Evolutionary conservation across 2,329 filamentous ascomycete genomes (phyloP).

Genomic region (Penicillium corylophilum): DNA sequence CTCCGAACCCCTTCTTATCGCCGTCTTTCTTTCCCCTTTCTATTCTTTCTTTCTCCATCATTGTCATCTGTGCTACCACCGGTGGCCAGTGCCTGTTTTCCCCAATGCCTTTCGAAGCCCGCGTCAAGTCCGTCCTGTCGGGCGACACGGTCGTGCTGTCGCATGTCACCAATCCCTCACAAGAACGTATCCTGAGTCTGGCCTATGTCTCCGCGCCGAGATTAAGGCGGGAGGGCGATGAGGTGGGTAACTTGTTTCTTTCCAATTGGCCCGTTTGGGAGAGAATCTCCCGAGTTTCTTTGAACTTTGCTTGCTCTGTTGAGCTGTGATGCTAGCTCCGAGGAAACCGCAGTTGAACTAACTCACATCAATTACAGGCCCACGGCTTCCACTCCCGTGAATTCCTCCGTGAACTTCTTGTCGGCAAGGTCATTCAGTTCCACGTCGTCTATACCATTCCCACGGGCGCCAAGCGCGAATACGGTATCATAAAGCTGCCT

Average conservation of each 20-base stretch:
- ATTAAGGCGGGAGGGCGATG: slow-evolving; percentile 83
- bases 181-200: slow-evolving; percentile 83
- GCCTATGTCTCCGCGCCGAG: slow-evolving; percentile 90
- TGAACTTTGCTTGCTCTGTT: not conserved
- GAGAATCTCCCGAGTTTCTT: not conserved
- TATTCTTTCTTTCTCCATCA: slow-evolving; percentile 9
- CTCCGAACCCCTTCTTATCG: slow-evolving; percentile 20
- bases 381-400: slow-evolving; percentile 95
- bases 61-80: slow-evolving; percentile 8
- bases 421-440: slow-evolving; percentile 87
- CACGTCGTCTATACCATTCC: slow-evolving; percentile 84
- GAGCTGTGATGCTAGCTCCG: not conserved
- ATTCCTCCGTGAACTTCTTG: slow-evolving; percentile 76
- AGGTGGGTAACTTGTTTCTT: slow-evolving; percentile 50
- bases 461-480: slow-evolving; percentile 75
- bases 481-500: slow-evolving; percentile 74
- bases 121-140: slow-evolving; percentile 90
- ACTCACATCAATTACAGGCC: slow-evolving; percentile 46
- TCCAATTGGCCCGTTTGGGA: not conserved
- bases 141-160: slow-evolving; percentile 87
- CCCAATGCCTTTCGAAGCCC: slow-evolving; percentile 54
- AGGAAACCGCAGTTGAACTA: not conserved
- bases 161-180: slow-evolving; percentile 74
- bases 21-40: slow-evolving; percentile 10
- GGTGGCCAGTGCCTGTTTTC: slow-evolving; percentile 10